Conservation (phyloP, 495 filamentous ascomycete species). For the Bombardia bombarda region DNA sequence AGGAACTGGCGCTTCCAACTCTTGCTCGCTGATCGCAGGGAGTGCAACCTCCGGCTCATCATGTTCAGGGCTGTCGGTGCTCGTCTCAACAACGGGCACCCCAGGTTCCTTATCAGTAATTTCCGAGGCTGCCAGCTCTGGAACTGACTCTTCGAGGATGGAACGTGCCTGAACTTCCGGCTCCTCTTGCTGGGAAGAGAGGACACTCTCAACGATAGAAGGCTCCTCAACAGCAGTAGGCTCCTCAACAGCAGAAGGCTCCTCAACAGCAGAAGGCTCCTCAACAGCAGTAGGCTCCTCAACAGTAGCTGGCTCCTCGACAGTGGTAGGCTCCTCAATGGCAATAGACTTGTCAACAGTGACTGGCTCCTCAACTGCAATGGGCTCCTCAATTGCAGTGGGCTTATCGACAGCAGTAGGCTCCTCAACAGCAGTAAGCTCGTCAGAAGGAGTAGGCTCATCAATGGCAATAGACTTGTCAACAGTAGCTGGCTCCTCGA, state of each 20-base stretch:
- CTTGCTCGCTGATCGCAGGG: no score
- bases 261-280: constrained; percentile 3
- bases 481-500: constrained; percentile 3
- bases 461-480: constrained; percentile 4
- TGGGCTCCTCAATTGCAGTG: constrained; percentile 4
- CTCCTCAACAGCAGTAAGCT: constrained; percentile 1
- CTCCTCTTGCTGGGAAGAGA: no score
- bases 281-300: constrained; percentile 2
- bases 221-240: not conserved
- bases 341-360: constrained; percentile 1
- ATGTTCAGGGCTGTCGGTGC: no score
- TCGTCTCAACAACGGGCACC: no score
- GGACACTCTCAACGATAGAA: no score
- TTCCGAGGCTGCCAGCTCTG: no score
- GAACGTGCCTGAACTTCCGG: no score
- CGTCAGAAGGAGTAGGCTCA: constrained; percentile 1
- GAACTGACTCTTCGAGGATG: no score
- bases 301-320: not conserved
- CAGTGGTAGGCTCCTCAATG: constrained; percentile 1
- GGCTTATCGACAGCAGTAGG: constrained; percentile 5
- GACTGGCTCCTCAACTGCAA: not conserved
- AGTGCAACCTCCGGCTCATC: no score
- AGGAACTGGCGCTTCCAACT: no score
- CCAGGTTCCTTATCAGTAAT: no score
- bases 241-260: not conserved